A percentile compares a stretch with the other conserved stretches of the same genome.
Evolutionary conservation across 768 basidiomycete genomes (phyloP).

Genomic region (Exidia glandulosa): DNA sequence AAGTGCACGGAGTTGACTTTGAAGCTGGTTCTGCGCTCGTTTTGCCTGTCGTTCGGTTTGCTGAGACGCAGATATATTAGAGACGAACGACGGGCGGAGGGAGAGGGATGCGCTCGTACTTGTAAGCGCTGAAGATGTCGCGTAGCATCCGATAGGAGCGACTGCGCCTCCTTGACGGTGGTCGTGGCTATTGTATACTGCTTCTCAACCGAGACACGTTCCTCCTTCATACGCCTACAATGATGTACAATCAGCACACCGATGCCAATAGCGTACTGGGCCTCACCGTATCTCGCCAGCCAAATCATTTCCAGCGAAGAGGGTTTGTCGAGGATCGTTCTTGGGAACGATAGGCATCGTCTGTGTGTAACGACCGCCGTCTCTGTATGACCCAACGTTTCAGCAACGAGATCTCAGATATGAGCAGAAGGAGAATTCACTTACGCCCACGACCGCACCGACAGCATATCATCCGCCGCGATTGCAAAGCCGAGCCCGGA

Average conservation of each 20-base stretch:
- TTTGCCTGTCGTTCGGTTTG: neutral
- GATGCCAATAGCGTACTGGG: neutral
- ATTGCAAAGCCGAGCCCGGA: neutral
- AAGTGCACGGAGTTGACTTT: neutral
- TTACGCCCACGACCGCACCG: conserved; percentile 41
- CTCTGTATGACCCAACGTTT: conserved; percentile 26
- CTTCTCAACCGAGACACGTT: neutral
- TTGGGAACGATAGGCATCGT: conserved; percentile 20
- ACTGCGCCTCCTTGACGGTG: neutral
- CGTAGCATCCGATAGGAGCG: neutral
- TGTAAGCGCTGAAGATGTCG: neutral
- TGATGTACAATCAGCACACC: neutral
- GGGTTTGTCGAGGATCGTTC: conserved; percentile 17
- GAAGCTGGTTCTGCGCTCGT: neutral
- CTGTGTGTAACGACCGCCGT: conserved; percentile 54
- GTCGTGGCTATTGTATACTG: neutral
- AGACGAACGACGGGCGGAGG: neutral
- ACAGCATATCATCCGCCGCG: conserved; percentile 55
- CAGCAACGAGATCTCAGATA: neutral
- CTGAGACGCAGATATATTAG: neutral
- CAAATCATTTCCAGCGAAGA: neutral
- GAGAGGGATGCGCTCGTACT: neutral
- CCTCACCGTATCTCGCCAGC: neutral
- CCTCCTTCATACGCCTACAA: neutral
- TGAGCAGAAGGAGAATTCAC: neutral